These are phyloP conservation scores for Endotrypanum monterogeii DNA, from an alignment of 208 protist genomes.

Conservation along the genomic window DNA sequence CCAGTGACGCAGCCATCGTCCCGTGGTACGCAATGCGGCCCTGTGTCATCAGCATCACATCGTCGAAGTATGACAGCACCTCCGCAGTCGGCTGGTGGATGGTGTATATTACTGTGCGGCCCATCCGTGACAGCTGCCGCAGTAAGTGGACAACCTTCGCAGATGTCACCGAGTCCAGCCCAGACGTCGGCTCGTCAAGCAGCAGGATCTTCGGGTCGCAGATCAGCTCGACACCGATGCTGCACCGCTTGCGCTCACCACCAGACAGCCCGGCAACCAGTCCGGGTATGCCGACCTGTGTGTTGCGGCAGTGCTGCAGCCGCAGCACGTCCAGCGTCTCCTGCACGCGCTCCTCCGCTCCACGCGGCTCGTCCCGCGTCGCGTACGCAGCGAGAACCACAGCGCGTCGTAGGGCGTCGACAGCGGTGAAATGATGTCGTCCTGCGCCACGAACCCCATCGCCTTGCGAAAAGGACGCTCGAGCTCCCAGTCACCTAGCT, in stretches of 20 bases:
- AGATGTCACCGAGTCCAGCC: conserved; percentile 89
- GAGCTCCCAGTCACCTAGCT: conserved; percentile 72
- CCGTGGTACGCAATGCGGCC: conserved; percentile 89
- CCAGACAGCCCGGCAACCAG: conserved; percentile 79
- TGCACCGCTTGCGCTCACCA: conserved; percentile 89
- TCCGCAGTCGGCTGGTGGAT: conserved; percentile 95
- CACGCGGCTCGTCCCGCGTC: conserved; percentile 37
- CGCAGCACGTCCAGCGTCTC: conserved; percentile 70
- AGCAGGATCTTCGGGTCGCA: conserved; percentile 84
- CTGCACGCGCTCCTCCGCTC: conserved; percentile 59
- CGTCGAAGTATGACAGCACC: conserved; percentile 91
- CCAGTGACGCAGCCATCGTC: conserved; percentile 52
- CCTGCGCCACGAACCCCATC: conserved; percentile 82
- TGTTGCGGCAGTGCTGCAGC: conserved; percentile 65
- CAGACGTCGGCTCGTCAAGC: conserved; percentile 91
- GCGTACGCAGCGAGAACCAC: conserved; percentile 78
- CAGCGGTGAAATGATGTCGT: conserved; percentile 75
- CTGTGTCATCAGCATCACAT: conserved; percentile 86
- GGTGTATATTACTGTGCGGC: conserved; percentile 91
- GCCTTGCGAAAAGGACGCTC: conserved; percentile 58
- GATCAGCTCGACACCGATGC: conserved; percentile 90
- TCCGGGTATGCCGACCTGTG: conserved; percentile 74
- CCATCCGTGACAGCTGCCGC: conserved; percentile 64
- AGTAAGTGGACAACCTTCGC: conserved; percentile 82
- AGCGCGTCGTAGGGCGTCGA: conserved; percentile 71